phyloP scores from a whole-genome alignment of 352 stramenopile species.

The Phytophthora citrophthora region DNA sequence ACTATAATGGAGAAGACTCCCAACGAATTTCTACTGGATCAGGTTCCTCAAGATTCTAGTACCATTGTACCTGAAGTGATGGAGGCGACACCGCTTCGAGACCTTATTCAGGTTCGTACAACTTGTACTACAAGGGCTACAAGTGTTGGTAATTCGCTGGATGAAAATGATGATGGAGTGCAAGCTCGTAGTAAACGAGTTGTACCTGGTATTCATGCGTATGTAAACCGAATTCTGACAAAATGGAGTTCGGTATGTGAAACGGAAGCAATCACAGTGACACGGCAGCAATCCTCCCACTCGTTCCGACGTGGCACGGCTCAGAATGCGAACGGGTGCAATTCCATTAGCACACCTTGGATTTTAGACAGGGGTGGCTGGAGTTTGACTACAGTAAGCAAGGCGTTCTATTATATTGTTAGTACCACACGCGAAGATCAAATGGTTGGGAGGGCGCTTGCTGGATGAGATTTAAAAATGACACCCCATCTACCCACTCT shows the following conservation, averaged over 20 bases:
- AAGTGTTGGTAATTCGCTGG: background rate
- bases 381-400: constrained; percentile 11
- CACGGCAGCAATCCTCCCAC: background rate
- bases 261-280: background rate
- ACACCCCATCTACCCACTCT: background rate
- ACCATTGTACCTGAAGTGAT: too few species aligned
- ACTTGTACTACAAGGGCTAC: background rate
- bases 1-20: too few species aligned
- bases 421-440: constrained; percentile 20
- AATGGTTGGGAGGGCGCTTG: constrained; percentile 5
- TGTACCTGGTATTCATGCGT: constrained; percentile 9
- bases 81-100: background rate
- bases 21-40: too few species aligned
- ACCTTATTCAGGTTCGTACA: background rate
- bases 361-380: constrained; percentile 3
- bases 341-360: background rate
- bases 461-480: background rate
- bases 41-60: too few species aligned
- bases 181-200: background rate
- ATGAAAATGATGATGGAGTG: too few species aligned
- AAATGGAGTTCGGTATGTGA: constrained; percentile 5
- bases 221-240: constrained; percentile 8
- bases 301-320: constrained; percentile 11
- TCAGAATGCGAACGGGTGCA: constrained; percentile 8
- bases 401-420: constrained; percentile 21